Evolutionary conservation across 2,329 filamentous ascomycete species (phyloP), one percentile per base, ranked within the genome.

Genomic region (Penicillium sp.): DNA sequence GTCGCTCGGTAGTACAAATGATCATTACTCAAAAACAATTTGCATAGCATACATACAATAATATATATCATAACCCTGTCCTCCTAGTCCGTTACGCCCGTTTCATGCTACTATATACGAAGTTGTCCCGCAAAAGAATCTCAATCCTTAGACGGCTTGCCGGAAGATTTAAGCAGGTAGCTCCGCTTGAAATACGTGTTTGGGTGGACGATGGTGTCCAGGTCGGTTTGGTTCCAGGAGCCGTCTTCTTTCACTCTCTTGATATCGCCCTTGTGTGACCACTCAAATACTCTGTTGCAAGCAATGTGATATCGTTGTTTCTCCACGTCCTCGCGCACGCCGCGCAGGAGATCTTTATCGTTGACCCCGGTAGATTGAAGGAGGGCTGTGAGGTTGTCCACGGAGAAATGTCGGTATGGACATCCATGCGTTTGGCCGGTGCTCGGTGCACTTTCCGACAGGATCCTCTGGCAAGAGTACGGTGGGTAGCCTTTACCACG

Each of bases 171-270:
- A 60, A 99, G 77, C 64, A 95, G 67, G 72, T 91, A 97, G 70
- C 91, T 96, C 56, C 93, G 83, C 80, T 96, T 97, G 74, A 97
- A 99, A 74, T 97, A 99, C 62, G 93, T 92, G 71, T 99, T 99
- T 11, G 94, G 94, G 74, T 99, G 94, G 21, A 96, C 87, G 68
- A 99, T 96, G 0, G 93, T 97, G 74, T 97, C 93, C 43, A 96
- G 79, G 70, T 96, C 90, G 16, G 85, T 84, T 6, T 86, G 77
- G 12, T 81, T 85, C 85, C 88, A 88, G 52, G 86, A 79, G 5
- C 84, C 81, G 50, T 91, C 86, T 43, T 92, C 89, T 73, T 87
- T 90, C 60, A 88, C 89, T 66, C 83, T 85, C 68, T 85, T 88
- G 58, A 94, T 84, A 70, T 93, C 88, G 18, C 79, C 78, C 69